Evolutionary conservation across 2,329 filamentous ascomycete genomes (phyloP), one percentile per base, ranked within the genome.

Genomic region (Fusarium beomiforme): DNA sequence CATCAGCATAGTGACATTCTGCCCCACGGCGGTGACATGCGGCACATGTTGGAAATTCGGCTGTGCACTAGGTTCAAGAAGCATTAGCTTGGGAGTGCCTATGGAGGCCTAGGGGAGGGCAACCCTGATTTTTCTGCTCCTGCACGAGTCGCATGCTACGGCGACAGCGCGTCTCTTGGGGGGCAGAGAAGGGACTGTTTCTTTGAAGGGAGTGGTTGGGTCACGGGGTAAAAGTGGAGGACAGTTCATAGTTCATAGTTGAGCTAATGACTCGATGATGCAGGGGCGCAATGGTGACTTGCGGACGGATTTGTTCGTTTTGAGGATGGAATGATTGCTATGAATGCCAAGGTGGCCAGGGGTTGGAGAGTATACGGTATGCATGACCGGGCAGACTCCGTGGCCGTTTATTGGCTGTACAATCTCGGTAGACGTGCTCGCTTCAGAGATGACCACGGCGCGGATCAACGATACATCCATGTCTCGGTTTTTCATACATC

Each of bases 21-120:
- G 1, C 21, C 1, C 31, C 47, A 37, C 47, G 47, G 2, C 17
- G 6, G 5, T 51, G 6, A 16, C 47, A 51, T 1, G 17, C 31
- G 3, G 4, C 5, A 26, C 47, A 51, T 16, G 17, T 37, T 0
- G 47, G 47, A 16, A 24, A 16, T 17, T 51, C 21, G 21, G 17
- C 31, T 0, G 21, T 51, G 9, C 17, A 51, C 21, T 51, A n/a
- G 2, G n/a, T 7, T 3, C 7, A 8, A 23, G 24, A 51, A 36
- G 47, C 3, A 10, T 11, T 3, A 2, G 4, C 19, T 19, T 16
- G 1, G 2, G 29, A 29, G 11, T 29, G 11, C 11, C 29, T 29
- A 9, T 2, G 1, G 12, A 8, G n/a, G 2, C 8, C 0, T 2
- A 21, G 1, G 8, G 23, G 10, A 7, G 12, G 14, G 4, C 1